Conservation (phyloP, 192 early-diverging fungal genomes). For the Linnemannia zychae region DNA sequence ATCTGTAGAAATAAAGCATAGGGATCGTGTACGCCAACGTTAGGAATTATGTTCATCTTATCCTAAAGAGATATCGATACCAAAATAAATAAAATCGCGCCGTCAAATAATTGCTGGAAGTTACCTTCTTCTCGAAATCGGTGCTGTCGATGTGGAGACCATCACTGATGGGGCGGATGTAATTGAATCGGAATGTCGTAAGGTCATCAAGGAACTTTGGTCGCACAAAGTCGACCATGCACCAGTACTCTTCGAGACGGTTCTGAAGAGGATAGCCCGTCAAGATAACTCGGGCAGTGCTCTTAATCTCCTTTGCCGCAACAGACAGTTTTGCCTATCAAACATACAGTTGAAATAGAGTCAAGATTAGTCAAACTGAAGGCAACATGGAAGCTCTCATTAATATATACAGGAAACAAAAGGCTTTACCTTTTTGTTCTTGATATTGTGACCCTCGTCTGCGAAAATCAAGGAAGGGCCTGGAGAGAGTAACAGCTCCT, state of each 20-base stretch:
- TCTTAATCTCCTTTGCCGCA: conserved; percentile 60
- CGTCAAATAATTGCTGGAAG: neutral
- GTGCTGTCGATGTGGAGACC: conserved; percentile 70
- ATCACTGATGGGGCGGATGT: conserved; percentile 71
- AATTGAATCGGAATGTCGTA: conserved; percentile 66
- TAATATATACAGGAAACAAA: neutral
- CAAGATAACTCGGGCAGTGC: conserved; percentile 75
- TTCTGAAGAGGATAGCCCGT: conserved; percentile 93
- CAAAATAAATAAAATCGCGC: neutral
- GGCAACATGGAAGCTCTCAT: neutral
- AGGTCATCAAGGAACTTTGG: conserved; percentile 72
- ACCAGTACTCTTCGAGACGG: conserved; percentile 83
- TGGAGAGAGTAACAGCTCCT: conserved; percentile 63
- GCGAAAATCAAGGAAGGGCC: conserved; percentile 81
- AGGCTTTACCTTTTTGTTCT: conserved; percentile 59
- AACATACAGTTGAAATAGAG: neutral
- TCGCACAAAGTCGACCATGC: conserved; percentile 82
- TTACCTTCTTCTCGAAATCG: conserved; percentile 41
- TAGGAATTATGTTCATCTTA: too few relatives aligned
- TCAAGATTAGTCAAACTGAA: conserved; percentile 28
- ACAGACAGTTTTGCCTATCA: conserved; percentile 38
- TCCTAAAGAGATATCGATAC: too few relatives aligned
- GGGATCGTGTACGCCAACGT: neutral
- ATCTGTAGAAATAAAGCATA: conserved; percentile 7
- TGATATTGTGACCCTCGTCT: conserved; percentile 89